Conservation (phyloP, 139 green algal genomes). For the Chlorella sp. region DNA sequence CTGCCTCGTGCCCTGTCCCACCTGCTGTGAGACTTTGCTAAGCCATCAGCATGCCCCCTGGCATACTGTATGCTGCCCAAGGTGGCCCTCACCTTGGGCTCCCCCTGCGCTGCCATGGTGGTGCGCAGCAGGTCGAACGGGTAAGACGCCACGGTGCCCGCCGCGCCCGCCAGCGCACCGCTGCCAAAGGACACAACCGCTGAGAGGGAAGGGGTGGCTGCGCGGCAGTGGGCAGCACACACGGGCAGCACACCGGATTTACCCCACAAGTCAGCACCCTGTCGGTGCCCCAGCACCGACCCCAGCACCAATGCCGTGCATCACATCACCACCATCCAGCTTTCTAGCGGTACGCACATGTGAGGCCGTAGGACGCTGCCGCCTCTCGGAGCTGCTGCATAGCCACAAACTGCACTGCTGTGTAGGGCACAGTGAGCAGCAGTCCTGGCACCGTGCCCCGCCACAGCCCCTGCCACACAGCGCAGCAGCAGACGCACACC, state of each 20-base stretch:
- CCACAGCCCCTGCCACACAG: slow-evolving; percentile 82
- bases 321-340: no score
- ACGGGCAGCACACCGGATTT: no score
- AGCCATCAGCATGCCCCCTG: no score
- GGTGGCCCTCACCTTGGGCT: slow-evolving; percentile 82
- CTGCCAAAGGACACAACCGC: slow-evolving; percentile 69
- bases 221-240: not conserved
- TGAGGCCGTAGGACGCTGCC: slow-evolving; percentile 24
- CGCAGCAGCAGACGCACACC: not conserved
- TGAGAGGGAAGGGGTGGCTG: not conserved
- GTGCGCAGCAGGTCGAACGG: slow-evolving; percentile 99
- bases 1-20: no score
- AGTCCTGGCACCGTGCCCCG: slow-evolving; percentile 86
- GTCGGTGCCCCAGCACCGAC: no score
- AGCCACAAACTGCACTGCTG: slow-evolving; percentile 93
- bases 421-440: slow-evolving; percentile 94
- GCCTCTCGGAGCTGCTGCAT: slow-evolving; percentile 64
- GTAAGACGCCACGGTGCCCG: slow-evolving; percentile 88
- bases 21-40: no score
- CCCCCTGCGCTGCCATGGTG: slow-evolving; percentile 90
- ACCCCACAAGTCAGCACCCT: no score
- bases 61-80: no score
- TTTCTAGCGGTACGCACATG: slow-evolving; percentile 11
- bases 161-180: slow-evolving; percentile 80
- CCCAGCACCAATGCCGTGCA: no score